These are phyloP conservation scores for Penicillium daleae DNA, from an alignment of 495 filamentous ascomycete species.

Conservation along the genomic window DNA sequence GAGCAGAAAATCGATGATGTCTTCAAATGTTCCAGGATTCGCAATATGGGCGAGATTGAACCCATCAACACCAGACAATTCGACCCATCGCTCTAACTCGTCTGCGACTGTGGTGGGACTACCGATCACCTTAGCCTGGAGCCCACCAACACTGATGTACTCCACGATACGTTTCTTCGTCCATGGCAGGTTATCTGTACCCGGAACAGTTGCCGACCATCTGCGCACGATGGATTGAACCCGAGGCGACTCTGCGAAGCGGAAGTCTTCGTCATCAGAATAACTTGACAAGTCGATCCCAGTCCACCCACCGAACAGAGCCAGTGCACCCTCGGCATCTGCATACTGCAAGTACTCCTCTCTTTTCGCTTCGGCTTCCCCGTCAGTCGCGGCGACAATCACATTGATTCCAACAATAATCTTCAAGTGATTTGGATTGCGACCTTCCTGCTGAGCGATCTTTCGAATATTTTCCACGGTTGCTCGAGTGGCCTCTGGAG, in stretches of 20 bases:
- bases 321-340: background rate
- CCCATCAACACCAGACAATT: constrained; percentile 64
- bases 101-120: constrained; percentile 62
- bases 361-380: background rate
- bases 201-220: constrained; percentile 53
- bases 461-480: constrained; percentile 2
- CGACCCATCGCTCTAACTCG: constrained; percentile 62
- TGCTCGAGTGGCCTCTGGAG: background rate
- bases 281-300: background rate
- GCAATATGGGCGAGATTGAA: constrained; percentile 65
- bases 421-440: background rate
- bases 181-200: constrained; percentile 55
- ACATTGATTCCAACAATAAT: background rate
- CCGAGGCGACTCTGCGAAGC: background rate
- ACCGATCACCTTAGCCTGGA: constrained; percentile 57
- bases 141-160: constrained; percentile 62
- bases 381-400: background rate
- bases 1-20: constrained; percentile 55
- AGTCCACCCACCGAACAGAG: background rate
- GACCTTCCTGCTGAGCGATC: background rate
- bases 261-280: background rate
- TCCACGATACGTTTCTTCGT: constrained; percentile 64
- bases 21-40: constrained; percentile 64
- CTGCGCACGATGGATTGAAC: constrained; percentile 21
- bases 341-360: background rate